Base-by-base conservation (phyloP, 192 early-diverging fungal species). In the Coemansia javaensis region DNA sequence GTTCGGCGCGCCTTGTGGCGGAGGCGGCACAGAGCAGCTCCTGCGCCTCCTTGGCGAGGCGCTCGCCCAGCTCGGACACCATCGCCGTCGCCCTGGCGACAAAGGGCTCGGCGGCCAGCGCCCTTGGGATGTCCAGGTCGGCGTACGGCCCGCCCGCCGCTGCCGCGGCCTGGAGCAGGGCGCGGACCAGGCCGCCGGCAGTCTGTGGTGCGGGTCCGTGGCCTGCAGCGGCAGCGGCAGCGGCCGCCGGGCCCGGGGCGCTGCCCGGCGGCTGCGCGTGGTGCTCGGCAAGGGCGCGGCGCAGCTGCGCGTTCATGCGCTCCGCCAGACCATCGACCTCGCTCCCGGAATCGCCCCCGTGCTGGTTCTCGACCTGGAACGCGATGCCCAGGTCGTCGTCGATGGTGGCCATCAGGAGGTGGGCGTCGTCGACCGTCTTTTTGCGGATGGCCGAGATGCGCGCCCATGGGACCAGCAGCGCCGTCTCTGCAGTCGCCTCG, bases 341-440 rank as follows among this genome's bases (percentile, higher is more conserved):
- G 21, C 24, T 24, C 7, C n/a, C n/a, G n/a, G n/a, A n/a, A n/a
- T n/a, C 31, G 14, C 32, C 14, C 1, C 23, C 23, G 17, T 32
- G 41, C 37, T 8, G 17, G 13, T 12, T 5, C 21, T 22, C 17
- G n/a, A 62, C 11, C 21, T 48, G 28, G 17, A 61, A 55, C 5
- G 61, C 68, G 38, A 72, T 50, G 7, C 61, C 68, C 40, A 72
- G 21, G 36, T 72, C 68, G 1, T 59, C 52, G 22, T 72, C 68
- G 8, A 64, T 50, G 2, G 68, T 72, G 24, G 62, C 31, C 61
- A 72, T 59, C 17, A 72, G 7, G 20, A 53, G 44, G 16, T 47
- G 49, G 7, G 38, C 27, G 5, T 44, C 56, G 23, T 72, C 68
- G 11, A 72, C 46, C 9, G 50, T 24, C 35, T 72, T 72, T 17